Evolutionary conservation across 768 basidiomycete genomes (phyloP), one percentile per base, ranked within the genome.

Genomic region (Mycena sanguinolenta): DNA sequence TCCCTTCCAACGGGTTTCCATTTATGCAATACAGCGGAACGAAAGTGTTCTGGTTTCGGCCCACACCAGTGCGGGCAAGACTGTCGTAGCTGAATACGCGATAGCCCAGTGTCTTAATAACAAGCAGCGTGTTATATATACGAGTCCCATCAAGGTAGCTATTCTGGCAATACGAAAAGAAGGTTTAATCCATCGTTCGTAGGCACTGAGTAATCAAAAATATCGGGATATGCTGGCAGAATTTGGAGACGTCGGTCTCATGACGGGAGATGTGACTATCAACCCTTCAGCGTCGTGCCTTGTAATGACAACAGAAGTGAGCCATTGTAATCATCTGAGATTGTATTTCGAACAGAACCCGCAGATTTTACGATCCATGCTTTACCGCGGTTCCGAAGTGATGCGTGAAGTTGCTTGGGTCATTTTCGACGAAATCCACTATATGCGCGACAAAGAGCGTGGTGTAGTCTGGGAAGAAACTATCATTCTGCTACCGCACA

Each of bases 351-450:
- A 67, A 66, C 63, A 10, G 17, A 55, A 58, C 32, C 16, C 25
- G 32, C 71, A 99, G 96, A 99, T 99, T 91, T 80, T 99, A 60
- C 91, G 98, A 23, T 98, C 97, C 6, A 99, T 99, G 97, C 84
- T 99, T 30, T 99, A 99, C 78, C 92, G 98, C 63, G 98, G 98
- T 44, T 98, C 96, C 4, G 98, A 99, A 83, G 93, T 99, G 74
- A 97, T 99, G 94, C 94, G 98, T 65, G 98, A 99, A 84, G 97
- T 99, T n/a, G 96, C 97, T 1, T 99, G 98, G 98, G 97, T 99
- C 65, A 90, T 99, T 73, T 99, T 99, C 80, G 98, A 99, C 78
- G 98, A 99, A 83, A 98, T 99, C 70, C 98, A 99, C 79, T 99
- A 99, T 83, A 99, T 99, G 98, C 92, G 98, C 70, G 98, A 99